Percentiles rank a stretch among this genome's conserved stretches.
phyloP scores from a whole-genome alignment of 768 basidiomycete genomes.

The Stropharia rugosoannulata region DNA sequence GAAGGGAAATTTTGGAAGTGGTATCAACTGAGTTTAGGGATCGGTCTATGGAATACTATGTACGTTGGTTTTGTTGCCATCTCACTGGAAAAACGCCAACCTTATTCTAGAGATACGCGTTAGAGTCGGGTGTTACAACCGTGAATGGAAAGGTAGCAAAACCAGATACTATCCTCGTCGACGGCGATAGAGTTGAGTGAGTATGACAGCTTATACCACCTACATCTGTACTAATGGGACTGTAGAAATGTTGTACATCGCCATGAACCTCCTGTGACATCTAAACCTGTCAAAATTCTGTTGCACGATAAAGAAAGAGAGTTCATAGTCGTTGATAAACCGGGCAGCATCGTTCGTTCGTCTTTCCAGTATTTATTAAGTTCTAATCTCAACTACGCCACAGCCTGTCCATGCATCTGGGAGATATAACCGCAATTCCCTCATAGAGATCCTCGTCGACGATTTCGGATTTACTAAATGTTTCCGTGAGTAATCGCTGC shows the following conservation, averaged over 20 bases:
- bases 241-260: conserved; percentile 78
- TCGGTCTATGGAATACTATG: conserved; percentile 94
- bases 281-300: conserved; percentile 77
- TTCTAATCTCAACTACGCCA: conserved; percentile 4
- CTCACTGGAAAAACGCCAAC: not conserved
- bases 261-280: conserved; percentile 96
- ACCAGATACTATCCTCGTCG: conserved; percentile 73
- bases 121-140: conserved; percentile 94
- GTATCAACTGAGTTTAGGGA: conserved; percentile 94
- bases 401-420: conserved; percentile 94
- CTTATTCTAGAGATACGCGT: conserved; percentile 44
- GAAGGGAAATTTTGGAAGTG: conserved; percentile 85
- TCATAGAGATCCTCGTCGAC: conserved; percentile 80
- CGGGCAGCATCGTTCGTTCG: conserved; percentile 87
- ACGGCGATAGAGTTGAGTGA: conserved; percentile 91
- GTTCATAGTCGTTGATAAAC: conserved; percentile 94
- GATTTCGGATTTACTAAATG: conserved; percentile 83
- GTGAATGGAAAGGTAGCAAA: conserved; percentile 88
- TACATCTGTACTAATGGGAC: not conserved
- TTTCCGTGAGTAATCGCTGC: conserved; percentile 61
- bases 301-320: conserved; percentile 74
- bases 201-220: conserved; percentile 23
- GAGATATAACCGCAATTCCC: conserved; percentile 84
- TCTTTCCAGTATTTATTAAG: conserved; percentile 14
- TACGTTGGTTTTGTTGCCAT: conserved; percentile 38